These are phyloP conservation scores for Magnaporthiopsis poae DNA, from an alignment of 2,329 filamentous ascomycete genomes.

Conservation along the genomic window DNA sequence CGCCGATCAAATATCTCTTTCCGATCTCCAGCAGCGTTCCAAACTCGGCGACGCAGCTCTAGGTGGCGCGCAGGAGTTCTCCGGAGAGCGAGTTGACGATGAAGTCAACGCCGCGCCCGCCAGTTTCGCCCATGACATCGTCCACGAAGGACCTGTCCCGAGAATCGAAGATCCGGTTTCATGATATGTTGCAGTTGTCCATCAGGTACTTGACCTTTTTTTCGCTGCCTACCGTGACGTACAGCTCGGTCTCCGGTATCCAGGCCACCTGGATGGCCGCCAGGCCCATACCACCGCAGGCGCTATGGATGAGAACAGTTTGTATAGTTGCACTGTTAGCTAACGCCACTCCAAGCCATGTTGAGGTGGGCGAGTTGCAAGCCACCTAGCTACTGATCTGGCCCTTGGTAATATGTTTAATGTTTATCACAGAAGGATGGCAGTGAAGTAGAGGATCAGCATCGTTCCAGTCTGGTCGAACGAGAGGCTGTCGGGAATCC, in stretches of 20 bases:
- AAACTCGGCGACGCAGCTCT: constrained; percentile 21
- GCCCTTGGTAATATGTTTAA: constrained; percentile 19
- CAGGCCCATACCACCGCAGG: constrained; percentile 24
- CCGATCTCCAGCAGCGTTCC: constrained; percentile 25
- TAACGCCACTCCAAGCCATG: no score
- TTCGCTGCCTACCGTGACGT: constrained; percentile 5
- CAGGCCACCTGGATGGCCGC: constrained; percentile 22
- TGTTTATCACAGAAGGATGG: constrained; percentile 19
- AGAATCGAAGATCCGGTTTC: constrained; percentile 6
- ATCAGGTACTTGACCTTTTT: background rate
- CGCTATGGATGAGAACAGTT: constrained; percentile 26
- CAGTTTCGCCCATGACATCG: constrained; percentile 2
- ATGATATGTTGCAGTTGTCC: constrained; percentile 2
- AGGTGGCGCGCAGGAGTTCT: constrained; percentile 19
- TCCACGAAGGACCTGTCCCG: constrained; percentile 1
- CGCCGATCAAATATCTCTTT: constrained; percentile 21
- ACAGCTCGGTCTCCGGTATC: constrained; percentile 18
- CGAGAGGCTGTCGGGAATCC: no score
- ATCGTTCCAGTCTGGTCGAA: no score
- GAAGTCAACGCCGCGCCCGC: constrained; percentile 4
- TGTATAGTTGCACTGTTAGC: constrained; percentile 9
- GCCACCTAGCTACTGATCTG: constrained; percentile 10
- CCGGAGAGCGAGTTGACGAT: constrained; percentile 12
- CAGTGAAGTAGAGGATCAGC: constrained; percentile 20
- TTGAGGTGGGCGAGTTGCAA: no score